Conservation (phyloP, 768 basidiomycete genomes). For the Boletus insuetus region DNA sequence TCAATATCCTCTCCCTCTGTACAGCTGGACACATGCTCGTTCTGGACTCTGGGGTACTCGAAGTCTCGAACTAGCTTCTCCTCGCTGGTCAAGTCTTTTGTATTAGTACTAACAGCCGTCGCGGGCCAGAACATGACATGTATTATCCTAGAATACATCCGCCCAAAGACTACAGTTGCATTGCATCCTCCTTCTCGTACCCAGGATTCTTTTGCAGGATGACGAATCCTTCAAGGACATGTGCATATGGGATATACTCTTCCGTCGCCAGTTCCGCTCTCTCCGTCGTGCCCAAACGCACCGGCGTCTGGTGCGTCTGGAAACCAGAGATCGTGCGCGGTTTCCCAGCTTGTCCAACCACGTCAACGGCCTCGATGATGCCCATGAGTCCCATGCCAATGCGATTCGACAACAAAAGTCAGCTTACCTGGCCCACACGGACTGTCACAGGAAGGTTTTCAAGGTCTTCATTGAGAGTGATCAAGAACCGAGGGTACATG, state of each 20-base stretch:
- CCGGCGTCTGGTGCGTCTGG: constrained; percentile 97
- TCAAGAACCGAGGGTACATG: constrained; percentile 98
- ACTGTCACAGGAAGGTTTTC: constrained; percentile 86
- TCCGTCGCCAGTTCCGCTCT: constrained; percentile 95
- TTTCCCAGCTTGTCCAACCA: constrained; percentile 97
- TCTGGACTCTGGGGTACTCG: too few species aligned
- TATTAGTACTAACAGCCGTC: too few species aligned
- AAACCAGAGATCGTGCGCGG: constrained; percentile 95
- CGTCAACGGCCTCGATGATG: constrained; percentile 76
- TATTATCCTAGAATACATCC: background rate
- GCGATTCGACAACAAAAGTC: background rate
- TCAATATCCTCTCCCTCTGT: too few species aligned
- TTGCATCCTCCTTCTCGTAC: constrained; percentile 82
- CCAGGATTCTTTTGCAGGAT: constrained; percentile 91
- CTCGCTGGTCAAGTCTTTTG: too few species aligned
- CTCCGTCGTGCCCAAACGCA: constrained; percentile 91
- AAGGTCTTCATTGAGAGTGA: constrained; percentile 92
- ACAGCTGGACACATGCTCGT: too few species aligned
- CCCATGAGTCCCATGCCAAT: background rate
- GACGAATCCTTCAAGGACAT: constrained; percentile 90
- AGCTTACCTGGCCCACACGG: constrained; percentile 82
- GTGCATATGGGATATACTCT: constrained; percentile 89
- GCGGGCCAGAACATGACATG: too few species aligned
- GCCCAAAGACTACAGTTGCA: constrained; percentile 56
- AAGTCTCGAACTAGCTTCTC: too few species aligned